A percentile compares a stretch with the other conserved stretches of the same genome.
Conservation (phyloP, 2,329 filamentous ascomycete species). For the Phialocephala subalpina region DNA sequence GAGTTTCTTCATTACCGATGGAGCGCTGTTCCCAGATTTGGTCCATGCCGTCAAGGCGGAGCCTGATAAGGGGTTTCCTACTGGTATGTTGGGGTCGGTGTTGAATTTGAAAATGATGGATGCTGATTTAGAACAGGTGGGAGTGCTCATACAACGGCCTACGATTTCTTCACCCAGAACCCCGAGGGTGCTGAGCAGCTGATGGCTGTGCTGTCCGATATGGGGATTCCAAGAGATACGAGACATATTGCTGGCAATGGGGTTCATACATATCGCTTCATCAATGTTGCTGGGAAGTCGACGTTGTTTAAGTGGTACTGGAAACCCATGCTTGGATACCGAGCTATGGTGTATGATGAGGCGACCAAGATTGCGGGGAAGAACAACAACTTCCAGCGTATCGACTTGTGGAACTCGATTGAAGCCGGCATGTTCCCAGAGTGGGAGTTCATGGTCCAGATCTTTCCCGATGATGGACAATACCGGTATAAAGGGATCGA, state of each 20-base stretch:
- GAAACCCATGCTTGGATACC: slow-evolving; percentile 54
- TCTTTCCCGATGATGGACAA: slow-evolving; percentile 61
- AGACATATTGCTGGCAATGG: slow-evolving; percentile 55
- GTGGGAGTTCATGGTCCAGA: slow-evolving; percentile 62
- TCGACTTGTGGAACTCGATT: slow-evolving; percentile 53
- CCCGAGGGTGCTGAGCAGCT: slow-evolving; percentile 51
- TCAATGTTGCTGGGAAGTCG: slow-evolving; percentile 53
- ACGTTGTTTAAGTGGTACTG: slow-evolving; percentile 58
- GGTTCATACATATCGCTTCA: slow-evolving; percentile 57
- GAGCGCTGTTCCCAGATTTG: slow-evolving; percentile 55
- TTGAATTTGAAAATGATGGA: neutral
- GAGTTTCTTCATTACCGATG: slow-evolving; percentile 56
- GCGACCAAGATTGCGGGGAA: slow-evolving; percentile 45
- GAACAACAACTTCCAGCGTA: slow-evolving; percentile 47
- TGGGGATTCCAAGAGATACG: slow-evolving; percentile 51
- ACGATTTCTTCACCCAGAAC: slow-evolving; percentile 53
- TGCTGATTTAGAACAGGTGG: slow-evolving; percentile 33
- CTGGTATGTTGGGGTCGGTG: slow-evolving; percentile 10
- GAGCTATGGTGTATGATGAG: slow-evolving; percentile 50
- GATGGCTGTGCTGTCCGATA: slow-evolving; percentile 59
- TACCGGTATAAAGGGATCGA: slow-evolving; percentile 54
- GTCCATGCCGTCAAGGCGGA: slow-evolving; percentile 55
- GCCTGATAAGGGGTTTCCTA: slow-evolving; percentile 47
- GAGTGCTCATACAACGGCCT: slow-evolving; percentile 48
- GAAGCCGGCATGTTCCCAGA: slow-evolving; percentile 52